A percentile compares a stretch with the other conserved stretches of the same genome.
Evolutionary conservation across 306 rosid genomes (phyloP).

Genomic region (Dicorynia guianensis): DNA sequence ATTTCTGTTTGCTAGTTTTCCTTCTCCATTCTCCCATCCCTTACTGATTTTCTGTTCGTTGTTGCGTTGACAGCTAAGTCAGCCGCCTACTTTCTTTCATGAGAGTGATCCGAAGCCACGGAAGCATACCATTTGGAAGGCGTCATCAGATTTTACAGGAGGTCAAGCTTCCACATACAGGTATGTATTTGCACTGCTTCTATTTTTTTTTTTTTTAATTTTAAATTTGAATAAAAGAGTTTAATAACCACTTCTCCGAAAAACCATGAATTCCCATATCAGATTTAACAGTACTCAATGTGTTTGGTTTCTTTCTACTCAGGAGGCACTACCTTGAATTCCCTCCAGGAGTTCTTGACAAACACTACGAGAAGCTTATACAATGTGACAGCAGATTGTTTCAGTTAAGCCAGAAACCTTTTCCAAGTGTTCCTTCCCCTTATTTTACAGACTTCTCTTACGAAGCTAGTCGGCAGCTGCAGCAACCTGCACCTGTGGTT

Average conservation of each 20-base stretch:
- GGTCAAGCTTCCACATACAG: slow-evolving; percentile 41
- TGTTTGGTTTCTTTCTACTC: background rate
- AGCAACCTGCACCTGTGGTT: background rate
- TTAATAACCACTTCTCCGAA: too few species aligned
- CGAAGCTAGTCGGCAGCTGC: background rate
- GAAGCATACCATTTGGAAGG: slow-evolving; percentile 47
- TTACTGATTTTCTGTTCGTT: background rate
- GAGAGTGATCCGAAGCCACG: slow-evolving; percentile 39
- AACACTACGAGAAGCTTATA: slow-evolving; percentile 48
- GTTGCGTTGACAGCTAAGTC: slow-evolving; percentile 26
- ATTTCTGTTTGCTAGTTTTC: background rate
- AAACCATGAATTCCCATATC: background rate
- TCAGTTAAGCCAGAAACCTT: slow-evolving; percentile 44
- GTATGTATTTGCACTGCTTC: slow-evolving; percentile 7
- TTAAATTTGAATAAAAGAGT: background rate
- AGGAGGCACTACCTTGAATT: slow-evolving; percentile 54
- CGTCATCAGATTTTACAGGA: slow-evolving; percentile 41
- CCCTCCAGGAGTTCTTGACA: slow-evolving; percentile 55
- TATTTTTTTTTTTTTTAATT: background rate
- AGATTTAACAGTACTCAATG: background rate
- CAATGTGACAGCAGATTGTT: slow-evolving; percentile 45
- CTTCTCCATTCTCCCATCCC: background rate
- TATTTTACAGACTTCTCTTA: slow-evolving; percentile 43
- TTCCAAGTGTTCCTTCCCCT: slow-evolving; percentile 45
- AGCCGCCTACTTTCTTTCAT: slow-evolving; percentile 41